Evolutionary conservation across 805 yeast species (phyloP).

Genomic region (Candida pini): DNA sequence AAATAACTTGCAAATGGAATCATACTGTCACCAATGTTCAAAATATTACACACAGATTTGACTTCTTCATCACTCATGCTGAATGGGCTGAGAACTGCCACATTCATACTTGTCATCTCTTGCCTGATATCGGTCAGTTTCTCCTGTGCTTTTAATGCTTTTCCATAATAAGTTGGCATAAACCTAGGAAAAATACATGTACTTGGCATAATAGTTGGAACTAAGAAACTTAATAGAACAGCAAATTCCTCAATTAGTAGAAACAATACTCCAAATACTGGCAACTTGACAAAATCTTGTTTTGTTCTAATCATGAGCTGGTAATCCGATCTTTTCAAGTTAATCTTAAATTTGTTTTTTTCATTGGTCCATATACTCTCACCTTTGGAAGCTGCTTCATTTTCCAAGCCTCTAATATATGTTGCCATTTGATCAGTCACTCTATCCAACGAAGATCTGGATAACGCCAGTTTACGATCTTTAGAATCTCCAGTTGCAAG

Average conservation of each 20-base stretch:
- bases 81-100: conserved; percentile 42
- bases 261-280: conserved; percentile 51
- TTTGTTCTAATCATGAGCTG: conserved; percentile 47
- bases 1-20: conserved; percentile 35
- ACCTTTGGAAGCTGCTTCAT: conserved; percentile 12
- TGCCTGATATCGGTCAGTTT: conserved; percentile 14
- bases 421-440: conserved; percentile 23
- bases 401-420: conserved; percentile 17
- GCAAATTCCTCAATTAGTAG: conserved; percentile 54
- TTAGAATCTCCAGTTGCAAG: conserved; percentile 21
- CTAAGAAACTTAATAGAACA: conserved; percentile 42
- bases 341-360: conserved; percentile 9
- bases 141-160: conserved; percentile 17
- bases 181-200: conserved; percentile 54
- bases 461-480: conserved; percentile 15
- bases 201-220: conserved; percentile 56
- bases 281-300: conserved; percentile 46
- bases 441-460: conserved; percentile 7
- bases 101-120: conserved; percentile 7
- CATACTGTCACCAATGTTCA: conserved; percentile 33
- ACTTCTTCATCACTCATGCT: conserved; percentile 36
- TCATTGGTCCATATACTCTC: conserved; percentile 6
- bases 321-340: conserved; percentile 36
- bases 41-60: conserved; percentile 26
- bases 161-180: conserved; percentile 34